These are phyloP conservation scores for Kwoniella heveanensis DNA, from an alignment of 768 basidiomycete species.

Conservation along the genomic window DNA sequence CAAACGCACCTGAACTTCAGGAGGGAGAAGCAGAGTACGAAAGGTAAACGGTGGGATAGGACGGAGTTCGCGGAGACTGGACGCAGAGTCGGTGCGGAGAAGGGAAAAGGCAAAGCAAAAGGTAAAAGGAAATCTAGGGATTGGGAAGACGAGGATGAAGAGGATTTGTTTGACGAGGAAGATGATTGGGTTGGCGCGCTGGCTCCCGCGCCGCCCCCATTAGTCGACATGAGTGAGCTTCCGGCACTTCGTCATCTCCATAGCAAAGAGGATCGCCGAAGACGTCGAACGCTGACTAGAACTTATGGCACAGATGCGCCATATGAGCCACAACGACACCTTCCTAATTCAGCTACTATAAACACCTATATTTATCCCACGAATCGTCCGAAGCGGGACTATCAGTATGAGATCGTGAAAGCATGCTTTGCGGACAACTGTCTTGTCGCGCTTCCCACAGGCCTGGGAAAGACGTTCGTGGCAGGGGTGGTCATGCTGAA, in stretches of 20 bases:
- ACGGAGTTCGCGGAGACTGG: slow-evolving; percentile 84
- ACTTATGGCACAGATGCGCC: slow-evolving; percentile 19
- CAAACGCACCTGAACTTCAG: slow-evolving; percentile 53
- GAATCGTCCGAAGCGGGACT: slow-evolving; percentile 83
- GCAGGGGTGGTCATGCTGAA: slow-evolving; percentile 96
- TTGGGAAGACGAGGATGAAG: slow-evolving; percentile 47
- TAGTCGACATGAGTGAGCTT: slow-evolving; percentile 65
- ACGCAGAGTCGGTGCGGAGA: slow-evolving; percentile 59
- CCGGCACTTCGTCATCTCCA: background rate
- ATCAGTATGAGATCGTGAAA: slow-evolving; percentile 90
- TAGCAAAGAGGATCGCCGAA: too few species aligned
- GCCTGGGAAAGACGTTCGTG: slow-evolving; percentile 96
- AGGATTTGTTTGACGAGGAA: slow-evolving; percentile 58
- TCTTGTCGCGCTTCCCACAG: slow-evolving; percentile 90
- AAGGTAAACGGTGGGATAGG: slow-evolving; percentile 81
- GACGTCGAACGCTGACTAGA: background rate
- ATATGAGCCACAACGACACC: slow-evolving; percentile 46
- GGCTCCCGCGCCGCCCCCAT: slow-evolving; percentile 82
- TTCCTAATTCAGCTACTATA: slow-evolving; percentile 53
- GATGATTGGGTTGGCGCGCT: slow-evolving; percentile 61
- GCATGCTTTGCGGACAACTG: slow-evolving; percentile 87
- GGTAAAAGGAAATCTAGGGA: slow-evolving; percentile 31
- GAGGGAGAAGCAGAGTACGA: slow-evolving; percentile 47
- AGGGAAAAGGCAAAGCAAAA: slow-evolving; percentile 59
- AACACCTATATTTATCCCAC: slow-evolving; percentile 87